phyloP scores from a whole-genome alignment of 2,329 filamentous ascomycete genomes.

The Penicillium concentricum region DNA sequence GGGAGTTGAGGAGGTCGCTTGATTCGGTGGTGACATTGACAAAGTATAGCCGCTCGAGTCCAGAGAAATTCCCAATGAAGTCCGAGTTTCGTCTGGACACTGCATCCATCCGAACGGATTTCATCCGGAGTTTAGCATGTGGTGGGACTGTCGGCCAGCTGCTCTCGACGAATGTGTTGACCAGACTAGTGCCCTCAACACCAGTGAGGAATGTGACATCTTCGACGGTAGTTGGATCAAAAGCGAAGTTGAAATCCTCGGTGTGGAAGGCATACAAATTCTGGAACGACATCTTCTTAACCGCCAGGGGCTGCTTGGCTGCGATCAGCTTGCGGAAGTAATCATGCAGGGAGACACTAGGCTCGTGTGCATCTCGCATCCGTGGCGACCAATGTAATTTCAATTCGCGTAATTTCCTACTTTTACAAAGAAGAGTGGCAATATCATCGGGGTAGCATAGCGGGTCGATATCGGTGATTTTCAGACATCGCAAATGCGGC shows the following conservation, averaged over 20 bases:
- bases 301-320: conserved; percentile 45
- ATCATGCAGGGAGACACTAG: conserved; percentile 53
- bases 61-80: conserved; percentile 44
- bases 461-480: conserved; percentile 61
- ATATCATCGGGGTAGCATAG: conserved; percentile 65
- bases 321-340: conserved; percentile 58
- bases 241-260: conserved; percentile 46
- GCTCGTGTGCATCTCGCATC: conserved; percentile 59
- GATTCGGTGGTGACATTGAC: conserved; percentile 41
- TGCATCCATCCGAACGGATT: conserved; percentile 51
- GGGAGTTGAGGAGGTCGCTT: conserved; percentile 34
- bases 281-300: conserved; percentile 55
- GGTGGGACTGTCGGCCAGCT: conserved; percentile 48
- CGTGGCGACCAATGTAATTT: conserved; percentile 61
- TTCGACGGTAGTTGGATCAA: conserved; percentile 44
- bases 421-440: conserved; percentile 54
- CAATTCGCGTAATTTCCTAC: conserved; percentile 55
- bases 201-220: conserved; percentile 57
- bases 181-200: conserved; percentile 39
- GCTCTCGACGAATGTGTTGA: conserved; percentile 55
- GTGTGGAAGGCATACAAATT: conserved; percentile 58
- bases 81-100: conserved; percentile 46
- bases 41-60: conserved; percentile 55
- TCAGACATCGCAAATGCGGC: conserved; percentile 54
- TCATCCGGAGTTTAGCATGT: conserved; percentile 40